Conservation (phyloP, 257 asterid species). For the Marsdenia floribunda region DNA sequence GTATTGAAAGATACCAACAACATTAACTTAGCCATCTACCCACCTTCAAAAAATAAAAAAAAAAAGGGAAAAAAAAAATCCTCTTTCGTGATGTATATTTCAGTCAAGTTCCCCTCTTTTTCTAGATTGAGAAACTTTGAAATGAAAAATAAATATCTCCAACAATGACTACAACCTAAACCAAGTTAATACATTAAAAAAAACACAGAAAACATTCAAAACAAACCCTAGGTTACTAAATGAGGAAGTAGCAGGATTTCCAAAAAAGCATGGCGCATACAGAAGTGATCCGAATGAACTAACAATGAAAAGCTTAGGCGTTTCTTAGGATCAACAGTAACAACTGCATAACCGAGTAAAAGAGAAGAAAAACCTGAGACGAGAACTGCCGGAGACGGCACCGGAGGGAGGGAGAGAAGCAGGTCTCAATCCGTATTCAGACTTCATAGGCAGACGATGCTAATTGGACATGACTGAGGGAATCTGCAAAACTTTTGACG, state of each 20-base stretch:
- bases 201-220: not conserved
- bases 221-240: not conserved
- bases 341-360: not conserved
- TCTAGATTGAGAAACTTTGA: not conserved
- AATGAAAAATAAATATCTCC: not conserved
- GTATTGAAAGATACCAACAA: not conserved
- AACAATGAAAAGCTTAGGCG: not conserved
- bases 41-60: too few species aligned
- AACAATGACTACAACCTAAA: not conserved
- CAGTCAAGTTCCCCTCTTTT: not conserved
- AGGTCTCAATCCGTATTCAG: conserved; percentile 9
- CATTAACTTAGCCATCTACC: not conserved
- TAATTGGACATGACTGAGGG: not conserved
- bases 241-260: too few species aligned
- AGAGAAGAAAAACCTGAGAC: not conserved
- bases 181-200: not conserved
- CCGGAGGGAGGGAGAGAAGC: not conserved
- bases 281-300: not conserved
- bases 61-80: too few species aligned
- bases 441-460: not conserved
- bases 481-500: not conserved
- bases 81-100: not conserved
- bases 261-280: not conserved
- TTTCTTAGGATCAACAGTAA: not conserved
- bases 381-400: not conserved